These are phyloP conservation scores for Diaporthe sp. DNA, from an alignment of 2,329 filamentous ascomycete genomes.

Conservation along the genomic window DNA sequence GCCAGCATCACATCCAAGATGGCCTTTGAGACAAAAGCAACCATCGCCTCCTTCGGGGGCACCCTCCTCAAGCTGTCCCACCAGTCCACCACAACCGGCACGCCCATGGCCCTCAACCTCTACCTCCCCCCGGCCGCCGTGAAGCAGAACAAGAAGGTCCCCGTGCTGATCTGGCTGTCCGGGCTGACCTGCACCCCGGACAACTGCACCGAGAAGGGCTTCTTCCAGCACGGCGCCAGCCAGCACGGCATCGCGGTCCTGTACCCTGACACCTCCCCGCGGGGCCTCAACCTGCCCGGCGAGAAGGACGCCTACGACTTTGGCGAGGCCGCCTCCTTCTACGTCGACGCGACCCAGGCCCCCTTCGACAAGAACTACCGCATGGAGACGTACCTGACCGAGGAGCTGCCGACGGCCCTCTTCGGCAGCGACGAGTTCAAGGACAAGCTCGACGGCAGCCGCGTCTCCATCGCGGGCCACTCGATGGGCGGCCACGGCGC, in stretches of 20 bases:
- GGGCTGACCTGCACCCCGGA: slow-evolving; percentile 96
- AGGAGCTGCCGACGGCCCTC: slow-evolving; percentile 84
- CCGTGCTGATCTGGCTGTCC: slow-evolving; percentile 92
- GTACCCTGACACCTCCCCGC: slow-evolving; percentile 94
- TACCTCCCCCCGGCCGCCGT: slow-evolving; percentile 83
- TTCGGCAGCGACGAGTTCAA: slow-evolving; percentile 76
- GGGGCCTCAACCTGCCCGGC: slow-evolving; percentile 82
- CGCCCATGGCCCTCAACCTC: slow-evolving; percentile 92
- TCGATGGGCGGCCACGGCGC: slow-evolving; percentile 98
- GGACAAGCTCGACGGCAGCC: slow-evolving; percentile 73
- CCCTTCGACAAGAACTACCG: slow-evolving; percentile 86
- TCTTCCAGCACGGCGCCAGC: slow-evolving; percentile 88
- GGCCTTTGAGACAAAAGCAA: slow-evolving; percentile 90
- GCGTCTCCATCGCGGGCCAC: slow-evolving; percentile 91
- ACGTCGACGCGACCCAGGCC: slow-evolving; percentile 84
- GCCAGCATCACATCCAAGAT: slow-evolving; percentile 60
- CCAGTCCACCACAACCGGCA: slow-evolving; percentile 81
- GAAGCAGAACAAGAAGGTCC: slow-evolving; percentile 71
- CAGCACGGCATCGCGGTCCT: slow-evolving; percentile 89
- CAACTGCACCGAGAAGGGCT: slow-evolving; percentile 85
- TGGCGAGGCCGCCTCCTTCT: slow-evolving; percentile 92
- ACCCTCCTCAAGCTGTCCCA: slow-evolving; percentile 95
- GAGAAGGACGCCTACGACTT: slow-evolving; percentile 95
- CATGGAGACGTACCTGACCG: slow-evolving; percentile 95
- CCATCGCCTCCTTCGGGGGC: slow-evolving; percentile 92